Conservation (phyloP, 495 filamentous ascomycete species). For the Bacidia rubella region DNA sequence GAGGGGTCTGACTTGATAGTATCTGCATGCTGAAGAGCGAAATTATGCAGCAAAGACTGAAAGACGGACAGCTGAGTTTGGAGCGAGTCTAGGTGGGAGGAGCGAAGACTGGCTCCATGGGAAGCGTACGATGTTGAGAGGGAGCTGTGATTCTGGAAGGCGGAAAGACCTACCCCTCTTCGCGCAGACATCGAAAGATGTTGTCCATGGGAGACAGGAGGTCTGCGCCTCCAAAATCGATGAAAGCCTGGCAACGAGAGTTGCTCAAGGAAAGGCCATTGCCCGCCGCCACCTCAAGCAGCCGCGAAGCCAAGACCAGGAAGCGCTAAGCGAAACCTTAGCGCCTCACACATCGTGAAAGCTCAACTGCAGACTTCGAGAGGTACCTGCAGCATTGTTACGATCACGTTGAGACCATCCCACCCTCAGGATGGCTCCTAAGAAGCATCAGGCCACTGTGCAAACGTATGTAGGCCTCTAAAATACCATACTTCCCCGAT, state of each 20-base stretch:
- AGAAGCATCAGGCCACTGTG: constrained; percentile 18
- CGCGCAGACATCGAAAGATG: constrained; percentile 31
- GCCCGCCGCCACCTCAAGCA: neutral
- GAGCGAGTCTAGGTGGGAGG: constrained; percentile 65
- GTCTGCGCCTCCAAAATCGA: neutral
- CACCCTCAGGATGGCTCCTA: constrained; percentile 35
- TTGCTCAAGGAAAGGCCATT: neutral
- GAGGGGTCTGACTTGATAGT: constrained; percentile 89
- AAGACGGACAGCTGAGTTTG: constrained; percentile 90
- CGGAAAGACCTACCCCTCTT: constrained; percentile 74
- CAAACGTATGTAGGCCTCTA: constrained; percentile 18
- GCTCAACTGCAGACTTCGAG: neutral
- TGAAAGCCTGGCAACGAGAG: too few relatives aligned
- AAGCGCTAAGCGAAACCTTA: neutral
- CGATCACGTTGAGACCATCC: neutral
- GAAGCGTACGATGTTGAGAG: constrained; percentile 72
- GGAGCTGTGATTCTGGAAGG: constrained; percentile 72
- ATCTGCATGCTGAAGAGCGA: constrained; percentile 84
- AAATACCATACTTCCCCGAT: too few relatives aligned
- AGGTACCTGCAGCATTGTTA: neutral
- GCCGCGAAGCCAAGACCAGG: constrained; percentile 3
- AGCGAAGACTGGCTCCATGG: constrained; percentile 75
- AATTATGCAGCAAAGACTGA: constrained; percentile 82
- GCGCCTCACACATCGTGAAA: neutral
- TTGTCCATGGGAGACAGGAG: neutral